phyloP scores from a whole-genome alignment of 2,329 filamentous ascomycete genomes.

The Neurospora sp. region DNA sequence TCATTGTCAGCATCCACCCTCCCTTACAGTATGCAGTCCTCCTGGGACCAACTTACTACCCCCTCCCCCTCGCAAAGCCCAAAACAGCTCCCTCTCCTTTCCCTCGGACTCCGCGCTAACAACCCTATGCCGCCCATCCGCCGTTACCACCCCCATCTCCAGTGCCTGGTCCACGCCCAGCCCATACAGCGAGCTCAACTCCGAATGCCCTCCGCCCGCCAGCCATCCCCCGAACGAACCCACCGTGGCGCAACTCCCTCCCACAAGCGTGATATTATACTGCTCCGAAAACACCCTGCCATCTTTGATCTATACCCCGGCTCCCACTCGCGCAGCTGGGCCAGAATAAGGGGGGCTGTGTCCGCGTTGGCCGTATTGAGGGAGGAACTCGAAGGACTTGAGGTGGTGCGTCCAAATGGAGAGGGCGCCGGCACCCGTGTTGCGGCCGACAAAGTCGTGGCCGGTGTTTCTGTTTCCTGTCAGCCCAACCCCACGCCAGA shows the following conservation, averaged over 20 bases:
- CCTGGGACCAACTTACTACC: conserved; percentile 8
- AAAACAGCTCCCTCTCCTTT: conserved; percentile 30
- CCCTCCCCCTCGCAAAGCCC: conserved; percentile 30
- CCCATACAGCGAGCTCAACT: conserved; percentile 35
- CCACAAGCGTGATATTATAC: conserved; percentile 9
- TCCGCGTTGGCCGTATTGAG: conserved; percentile 17
- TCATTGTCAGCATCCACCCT: too few relatives aligned
- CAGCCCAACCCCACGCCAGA: neutral
- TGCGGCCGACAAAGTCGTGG: conserved; percentile 46
- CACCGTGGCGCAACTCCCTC: conserved; percentile 20
- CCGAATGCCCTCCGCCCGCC: conserved; percentile 41
- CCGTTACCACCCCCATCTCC: conserved; percentile 37
- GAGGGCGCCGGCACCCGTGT: conserved; percentile 46
- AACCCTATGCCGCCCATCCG: conserved; percentile 27
- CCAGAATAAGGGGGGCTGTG: conserved; percentile 29
- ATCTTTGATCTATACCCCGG: conserved; percentile 24
- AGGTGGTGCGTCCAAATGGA: conserved; percentile 45
- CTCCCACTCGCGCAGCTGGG: conserved; percentile 35
- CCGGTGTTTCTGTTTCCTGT: conserved; percentile 32
- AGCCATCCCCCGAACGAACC: conserved; percentile 41
- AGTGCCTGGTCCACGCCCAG: conserved; percentile 43
- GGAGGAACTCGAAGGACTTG: conserved; percentile 31
- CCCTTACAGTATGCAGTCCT: too few relatives aligned
- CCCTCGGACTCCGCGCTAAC: conserved; percentile 31
- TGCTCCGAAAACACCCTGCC: neutral